Evolutionary conservation across 2,329 filamentous ascomycete species (phyloP), one percentile per base, ranked within the genome.

Genomic region (Cercospora canescens): DNA sequence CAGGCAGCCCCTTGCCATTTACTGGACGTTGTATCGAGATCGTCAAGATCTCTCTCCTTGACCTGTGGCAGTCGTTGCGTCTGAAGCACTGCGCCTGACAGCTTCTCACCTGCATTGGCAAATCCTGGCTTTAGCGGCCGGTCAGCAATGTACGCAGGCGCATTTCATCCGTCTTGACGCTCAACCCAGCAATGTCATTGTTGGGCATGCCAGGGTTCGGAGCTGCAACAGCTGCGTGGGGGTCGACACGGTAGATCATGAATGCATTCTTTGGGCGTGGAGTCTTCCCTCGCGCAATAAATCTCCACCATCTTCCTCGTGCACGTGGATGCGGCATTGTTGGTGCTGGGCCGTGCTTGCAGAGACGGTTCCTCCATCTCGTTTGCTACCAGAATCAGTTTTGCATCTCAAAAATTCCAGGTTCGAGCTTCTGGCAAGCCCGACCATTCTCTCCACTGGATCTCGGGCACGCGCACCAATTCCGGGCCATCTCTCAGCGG

Each of bases 141-240:
- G 24, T 52, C 24, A 28, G 45, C 12, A 26, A 52, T 30, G 45
- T 6, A 28, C 11, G 21, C 26, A 6, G n/a, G 45, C 21, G n/a
- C 9, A 2, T 35, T 35, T 6, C 24, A n/a, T 12, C 52, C 30
- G n/a, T 30, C 52, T 35, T 6, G 6, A 2, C 16, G 7, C 21
- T 21, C n/a, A 18, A 64, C 64, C 57, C 37, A 69, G 62, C 67
- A 62, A 67, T 69, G 61, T 69, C 67, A 62, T 69, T 69, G 66
- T 60, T 58, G 62, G 66, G 63, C 60, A 68, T 65, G 34, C 56
- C 54, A 61, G 60, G 63, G 30, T 63, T 64, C 59, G 37, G 34
- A 54, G 60, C 63, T 56, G 60, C 59, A 50, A 68, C 48, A 26
- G 34, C 59, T 55, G 60, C 52, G 60, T 69, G 63, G 37, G 55